Conservation (phyloP, 148 eudicot genomes). For the Rheum nobile region DNA sequence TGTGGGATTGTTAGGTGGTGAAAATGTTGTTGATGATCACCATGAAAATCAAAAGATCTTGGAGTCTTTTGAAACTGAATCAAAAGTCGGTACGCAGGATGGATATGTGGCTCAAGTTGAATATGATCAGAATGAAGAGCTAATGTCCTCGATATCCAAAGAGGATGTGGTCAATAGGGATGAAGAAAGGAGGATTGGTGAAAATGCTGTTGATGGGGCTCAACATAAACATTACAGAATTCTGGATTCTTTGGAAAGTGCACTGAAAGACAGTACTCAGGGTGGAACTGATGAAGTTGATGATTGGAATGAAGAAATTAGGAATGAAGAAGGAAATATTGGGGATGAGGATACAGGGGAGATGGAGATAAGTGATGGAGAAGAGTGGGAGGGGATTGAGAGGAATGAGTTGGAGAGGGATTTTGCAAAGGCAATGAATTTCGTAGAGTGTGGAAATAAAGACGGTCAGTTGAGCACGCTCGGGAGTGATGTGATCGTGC, state of each 20-base stretch:
- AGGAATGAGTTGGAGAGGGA: constrained; percentile 54
- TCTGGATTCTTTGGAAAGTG: not conserved
- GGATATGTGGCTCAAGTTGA: not conserved
- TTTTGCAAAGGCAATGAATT: constrained; percentile 45
- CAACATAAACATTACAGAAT: not conserved
- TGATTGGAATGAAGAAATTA: not conserved
- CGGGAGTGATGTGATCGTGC: constrained; percentile 43
- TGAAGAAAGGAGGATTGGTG: not conserved
- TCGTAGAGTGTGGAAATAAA: constrained; percentile 24
- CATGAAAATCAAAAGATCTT: not conserved
- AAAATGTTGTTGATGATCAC: constrained; percentile 7
- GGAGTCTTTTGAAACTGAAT: not conserved
- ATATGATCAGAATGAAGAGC: no score
- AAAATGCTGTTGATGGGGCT: constrained; percentile 6
- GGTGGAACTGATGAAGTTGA: not conserved
- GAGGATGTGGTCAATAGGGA: constrained; percentile 3
- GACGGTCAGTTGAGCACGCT: constrained; percentile 20
- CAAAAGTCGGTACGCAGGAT: not conserved
- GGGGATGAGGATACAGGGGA: constrained; percentile 17
- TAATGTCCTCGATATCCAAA: not conserved
- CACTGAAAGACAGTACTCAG: not conserved
- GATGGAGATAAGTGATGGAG: constrained; percentile 26
- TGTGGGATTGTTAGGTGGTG: not conserved
- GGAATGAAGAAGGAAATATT: not conserved
- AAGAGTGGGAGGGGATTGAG: constrained; percentile 78